phyloP scores from a whole-genome alignment of 768 basidiomycete genomes.

The Neoboletus brunneissimus region DNA sequence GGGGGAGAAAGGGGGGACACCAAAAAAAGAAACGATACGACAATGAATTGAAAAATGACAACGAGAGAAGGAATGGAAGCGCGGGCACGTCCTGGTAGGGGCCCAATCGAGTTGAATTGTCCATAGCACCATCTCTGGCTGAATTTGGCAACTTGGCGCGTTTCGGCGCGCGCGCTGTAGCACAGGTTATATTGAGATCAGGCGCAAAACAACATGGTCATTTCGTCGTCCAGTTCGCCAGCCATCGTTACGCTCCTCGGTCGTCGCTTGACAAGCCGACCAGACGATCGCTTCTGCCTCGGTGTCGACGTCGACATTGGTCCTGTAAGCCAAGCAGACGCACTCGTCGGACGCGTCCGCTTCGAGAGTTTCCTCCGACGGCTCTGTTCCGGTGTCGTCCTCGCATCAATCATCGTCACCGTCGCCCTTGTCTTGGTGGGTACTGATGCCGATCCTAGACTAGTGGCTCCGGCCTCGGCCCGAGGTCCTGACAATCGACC shows the following conservation, averaged over 20 bases:
- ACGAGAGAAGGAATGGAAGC: background rate
- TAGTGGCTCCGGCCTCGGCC: conserved; percentile 18
- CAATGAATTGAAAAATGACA: background rate
- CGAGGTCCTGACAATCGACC: conserved; percentile 7
- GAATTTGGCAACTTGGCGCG: too few relatives aligned
- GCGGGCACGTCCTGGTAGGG: background rate
- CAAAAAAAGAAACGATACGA: background rate
- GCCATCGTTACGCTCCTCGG: background rate
- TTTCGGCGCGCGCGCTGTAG: background rate
- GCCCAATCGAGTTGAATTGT: background rate
- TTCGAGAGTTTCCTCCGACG: background rate
- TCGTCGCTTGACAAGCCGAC: conserved; percentile 11
- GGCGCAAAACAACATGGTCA: background rate
- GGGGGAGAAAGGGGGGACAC: too few relatives aligned
- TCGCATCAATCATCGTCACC: background rate
- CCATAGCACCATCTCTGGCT: background rate
- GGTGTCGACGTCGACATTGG: conserved; percentile 7
- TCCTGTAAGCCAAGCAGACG: background rate
- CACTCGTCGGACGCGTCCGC: background rate
- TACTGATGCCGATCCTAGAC: background rate
- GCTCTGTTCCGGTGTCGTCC: background rate
- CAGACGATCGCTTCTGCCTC: background rate
- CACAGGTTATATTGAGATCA: background rate
- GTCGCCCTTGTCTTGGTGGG: background rate
- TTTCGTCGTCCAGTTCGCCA: conserved; percentile 1